phyloP scores from a whole-genome alignment of 768 basidiomycete genomes.

The Pleurotus tuber-regium region DNA sequence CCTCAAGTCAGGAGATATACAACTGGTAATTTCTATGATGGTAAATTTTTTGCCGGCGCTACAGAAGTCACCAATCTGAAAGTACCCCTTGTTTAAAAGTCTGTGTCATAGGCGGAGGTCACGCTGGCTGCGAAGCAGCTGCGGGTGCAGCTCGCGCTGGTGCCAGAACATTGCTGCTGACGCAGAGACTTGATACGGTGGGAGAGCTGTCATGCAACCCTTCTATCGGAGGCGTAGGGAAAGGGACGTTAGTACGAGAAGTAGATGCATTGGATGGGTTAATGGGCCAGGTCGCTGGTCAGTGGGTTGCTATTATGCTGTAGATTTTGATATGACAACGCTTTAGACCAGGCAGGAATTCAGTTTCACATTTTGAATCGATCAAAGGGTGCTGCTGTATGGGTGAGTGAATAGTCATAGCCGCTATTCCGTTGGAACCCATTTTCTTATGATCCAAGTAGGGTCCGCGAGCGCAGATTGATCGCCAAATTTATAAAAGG shows the following conservation, averaged over 20 bases:
- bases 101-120: constrained; percentile 88
- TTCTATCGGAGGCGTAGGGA: constrained; percentile 88
- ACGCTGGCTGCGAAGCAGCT: constrained; percentile 92
- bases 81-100: constrained; percentile 45
- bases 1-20: not conserved
- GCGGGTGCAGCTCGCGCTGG: constrained; percentile 83
- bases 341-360: constrained; percentile 79
- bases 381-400: constrained; percentile 86
- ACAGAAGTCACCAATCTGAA: not conserved
- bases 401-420: no score
- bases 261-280: constrained; percentile 89
- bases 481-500: constrained; percentile 77
- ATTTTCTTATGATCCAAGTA: no score
- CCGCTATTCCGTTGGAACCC: no score
- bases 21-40: not conserved
- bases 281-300: constrained; percentile 81
- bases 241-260: constrained; percentile 88
- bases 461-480: constrained; percentile 90
- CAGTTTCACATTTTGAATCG: constrained; percentile 85
- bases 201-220: constrained; percentile 90
- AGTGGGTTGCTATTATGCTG: no score
- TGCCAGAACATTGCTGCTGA: constrained; percentile 76
- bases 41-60: not conserved
- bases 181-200: constrained; percentile 77
- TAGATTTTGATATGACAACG: no score